Conservation (phyloP, 768 basidiomycete genomes). For the Podaxis sp. region DNA sequence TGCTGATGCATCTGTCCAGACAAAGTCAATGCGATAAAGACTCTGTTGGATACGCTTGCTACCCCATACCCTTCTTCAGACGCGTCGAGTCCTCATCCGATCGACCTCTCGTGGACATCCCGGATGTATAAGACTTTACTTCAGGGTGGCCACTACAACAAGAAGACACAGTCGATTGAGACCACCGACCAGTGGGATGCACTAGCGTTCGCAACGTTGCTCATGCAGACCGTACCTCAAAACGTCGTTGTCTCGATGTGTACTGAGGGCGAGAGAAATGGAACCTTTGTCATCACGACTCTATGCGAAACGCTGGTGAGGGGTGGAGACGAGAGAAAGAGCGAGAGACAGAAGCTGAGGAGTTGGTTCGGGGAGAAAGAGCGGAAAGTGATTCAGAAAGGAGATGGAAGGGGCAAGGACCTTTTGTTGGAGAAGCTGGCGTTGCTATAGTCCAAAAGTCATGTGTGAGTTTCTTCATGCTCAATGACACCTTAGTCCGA, state of each 20-base stretch:
- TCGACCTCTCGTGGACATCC: constrained; percentile 81
- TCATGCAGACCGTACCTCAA: constrained; percentile 52
- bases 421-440: constrained; percentile 62
- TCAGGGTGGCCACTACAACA: constrained; percentile 88
- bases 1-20: constrained; percentile 42
- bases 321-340: constrained; percentile 30
- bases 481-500: background rate
- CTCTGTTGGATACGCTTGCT: constrained; percentile 59
- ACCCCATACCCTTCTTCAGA: constrained; percentile 56
- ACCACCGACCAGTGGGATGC: constrained; percentile 50
- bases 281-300: constrained; percentile 76
- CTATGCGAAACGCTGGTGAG: constrained; percentile 56
- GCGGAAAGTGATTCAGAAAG: constrained; percentile 43
- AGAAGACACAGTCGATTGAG: constrained; percentile 52
- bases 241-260: constrained; percentile 57
- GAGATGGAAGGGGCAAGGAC: constrained; percentile 67
- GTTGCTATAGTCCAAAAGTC: constrained; percentile 24
- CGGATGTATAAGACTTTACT: constrained; percentile 86
- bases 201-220: constrained; percentile 53
- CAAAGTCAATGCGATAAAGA: constrained; percentile 58
- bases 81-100: constrained; percentile 52
- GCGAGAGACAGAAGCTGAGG: constrained; percentile 45
- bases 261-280: constrained; percentile 50
- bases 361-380: constrained; percentile 57
- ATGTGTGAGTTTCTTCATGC: background rate